These are phyloP conservation scores for Taxawa tesnikishii DNA, from an alignment of 2,329 filamentous ascomycete species.

Conservation along the genomic window DNA sequence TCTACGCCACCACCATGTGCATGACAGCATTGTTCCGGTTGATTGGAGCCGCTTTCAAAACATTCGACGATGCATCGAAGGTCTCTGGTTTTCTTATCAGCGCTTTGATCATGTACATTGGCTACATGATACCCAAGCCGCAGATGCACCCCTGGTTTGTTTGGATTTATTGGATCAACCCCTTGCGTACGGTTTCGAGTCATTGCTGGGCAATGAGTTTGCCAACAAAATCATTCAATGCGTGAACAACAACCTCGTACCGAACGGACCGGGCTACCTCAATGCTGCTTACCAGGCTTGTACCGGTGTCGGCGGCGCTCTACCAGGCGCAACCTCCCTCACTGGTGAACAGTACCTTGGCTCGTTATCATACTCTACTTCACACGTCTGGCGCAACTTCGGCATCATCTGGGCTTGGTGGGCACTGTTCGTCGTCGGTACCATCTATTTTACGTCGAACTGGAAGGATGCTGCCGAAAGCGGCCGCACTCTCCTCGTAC, in stretches of 20 bases:
- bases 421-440: conserved; percentile 45
- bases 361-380: conserved; percentile 36
- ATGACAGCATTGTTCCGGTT: conserved; percentile 35
- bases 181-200: conserved; percentile 22
- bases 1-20: conserved; percentile 27
- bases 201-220: conserved; percentile 41
- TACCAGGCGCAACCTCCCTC: conserved; percentile 41
- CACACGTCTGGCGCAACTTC: conserved; percentile 44
- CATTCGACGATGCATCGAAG: conserved; percentile 19
- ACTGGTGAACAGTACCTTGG: conserved; percentile 50
- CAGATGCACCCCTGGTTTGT: conserved; percentile 38
- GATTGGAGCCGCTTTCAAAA: conserved; percentile 21
- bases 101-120: conserved; percentile 19
- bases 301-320: conserved; percentile 42
- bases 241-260: conserved; percentile 28
- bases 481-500: conserved; percentile 46
- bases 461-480: conserved; percentile 44
- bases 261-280: conserved; percentile 25
- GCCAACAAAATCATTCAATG: conserved; percentile 46
- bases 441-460: conserved; percentile 42
- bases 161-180: conserved; percentile 38
- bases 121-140: conserved; percentile 19
- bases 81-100: conserved; percentile 17
- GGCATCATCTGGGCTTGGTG: conserved; percentile 57
- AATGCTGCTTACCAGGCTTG: conserved; percentile 21